phyloP scores from a whole-genome alignment of 129 eudicot species.

The Logfia minima region DNA sequence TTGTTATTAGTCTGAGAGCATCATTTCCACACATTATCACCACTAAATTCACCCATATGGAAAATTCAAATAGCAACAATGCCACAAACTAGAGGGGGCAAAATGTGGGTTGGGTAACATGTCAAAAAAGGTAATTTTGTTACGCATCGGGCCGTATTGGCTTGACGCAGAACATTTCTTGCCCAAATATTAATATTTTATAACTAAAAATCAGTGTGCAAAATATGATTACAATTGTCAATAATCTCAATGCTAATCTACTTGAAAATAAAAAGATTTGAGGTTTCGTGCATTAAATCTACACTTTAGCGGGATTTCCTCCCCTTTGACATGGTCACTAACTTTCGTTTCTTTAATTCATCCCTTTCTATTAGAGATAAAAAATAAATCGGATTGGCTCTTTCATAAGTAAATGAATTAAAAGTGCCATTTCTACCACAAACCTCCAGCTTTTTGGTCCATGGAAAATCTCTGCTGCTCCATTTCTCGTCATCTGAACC shows the following conservation, averaged over 20 bases:
- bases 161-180: background rate
- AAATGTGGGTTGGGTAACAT: background rate
- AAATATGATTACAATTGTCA: too few relatives aligned
- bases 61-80: conserved; percentile 1
- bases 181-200: background rate
- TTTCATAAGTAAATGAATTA: background rate
- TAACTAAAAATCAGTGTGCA: too few relatives aligned
- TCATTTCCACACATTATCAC: conserved; percentile 11
- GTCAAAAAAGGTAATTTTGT: background rate
- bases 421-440: background rate
- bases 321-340: background rate
- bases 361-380: background rate
- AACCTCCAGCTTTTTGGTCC: conserved; percentile 94
- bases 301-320: background rate
- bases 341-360: background rate
- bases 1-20: conserved; percentile 69
- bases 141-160: background rate
- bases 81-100: conserved; percentile 29
- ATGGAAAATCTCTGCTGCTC: conserved; percentile 73
- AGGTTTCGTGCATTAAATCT: background rate
- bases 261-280: too few relatives aligned
- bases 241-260: too few relatives aligned
- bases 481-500: conserved; percentile 84
- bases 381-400: background rate
- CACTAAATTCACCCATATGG: conserved; percentile 14